A percentile compares a stretch with the other conserved stretches of the same genome.
These are phyloP conservation scores for Podaxis sp. DNA, from an alignment of 768 basidiomycete species.

Conservation along the genomic window DNA sequence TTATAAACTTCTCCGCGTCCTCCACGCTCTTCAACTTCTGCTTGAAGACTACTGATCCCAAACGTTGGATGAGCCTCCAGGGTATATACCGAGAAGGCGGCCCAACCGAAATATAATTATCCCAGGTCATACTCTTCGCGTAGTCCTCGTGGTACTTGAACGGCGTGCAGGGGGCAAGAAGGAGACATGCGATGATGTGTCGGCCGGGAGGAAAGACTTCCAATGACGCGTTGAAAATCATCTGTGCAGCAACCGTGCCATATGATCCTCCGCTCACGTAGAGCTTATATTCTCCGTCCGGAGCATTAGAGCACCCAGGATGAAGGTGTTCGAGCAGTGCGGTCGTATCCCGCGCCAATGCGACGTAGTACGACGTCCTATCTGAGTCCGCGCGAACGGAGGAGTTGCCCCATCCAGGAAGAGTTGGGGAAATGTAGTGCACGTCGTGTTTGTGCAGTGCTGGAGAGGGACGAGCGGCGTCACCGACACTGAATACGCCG, in stretches of 20 bases:
- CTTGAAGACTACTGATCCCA: conserved; percentile 32
- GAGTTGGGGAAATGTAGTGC: conserved; percentile 50
- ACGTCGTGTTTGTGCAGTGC: conserved; percentile 38
- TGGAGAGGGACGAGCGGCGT: conserved; percentile 33
- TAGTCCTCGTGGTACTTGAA: conserved; percentile 47
- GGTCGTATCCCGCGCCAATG: conserved; percentile 44
- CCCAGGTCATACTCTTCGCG: conserved; percentile 44
- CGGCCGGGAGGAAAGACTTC: conserved; percentile 50
- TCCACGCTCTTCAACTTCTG: conserved; percentile 37
- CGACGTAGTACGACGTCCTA: conserved; percentile 35
- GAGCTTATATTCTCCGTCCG: conserved; percentile 33
- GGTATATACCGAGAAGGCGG: conserved; percentile 44
- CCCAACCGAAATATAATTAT: conserved; percentile 45
- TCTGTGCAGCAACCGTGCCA: conserved; percentile 55
- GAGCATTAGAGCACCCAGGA: conserved; percentile 29
- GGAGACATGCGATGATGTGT: conserved; percentile 45
- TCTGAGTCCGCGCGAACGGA: conserved; percentile 35
- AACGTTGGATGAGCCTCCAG: conserved; percentile 32
- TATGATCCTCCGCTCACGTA: conserved; percentile 56
- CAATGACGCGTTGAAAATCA: conserved; percentile 52
- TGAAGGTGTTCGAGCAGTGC: conserved; percentile 51
- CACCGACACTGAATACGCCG: conserved; percentile 53
- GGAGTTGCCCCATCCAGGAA: conserved; percentile 60
- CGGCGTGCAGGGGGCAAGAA: conserved; percentile 48
- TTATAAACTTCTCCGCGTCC: conserved; percentile 40